Evolutionary conservation across 306 rosid species (phyloP), one percentile per base, ranked within the genome.

Genomic region (Begonia masoniana): DNA sequence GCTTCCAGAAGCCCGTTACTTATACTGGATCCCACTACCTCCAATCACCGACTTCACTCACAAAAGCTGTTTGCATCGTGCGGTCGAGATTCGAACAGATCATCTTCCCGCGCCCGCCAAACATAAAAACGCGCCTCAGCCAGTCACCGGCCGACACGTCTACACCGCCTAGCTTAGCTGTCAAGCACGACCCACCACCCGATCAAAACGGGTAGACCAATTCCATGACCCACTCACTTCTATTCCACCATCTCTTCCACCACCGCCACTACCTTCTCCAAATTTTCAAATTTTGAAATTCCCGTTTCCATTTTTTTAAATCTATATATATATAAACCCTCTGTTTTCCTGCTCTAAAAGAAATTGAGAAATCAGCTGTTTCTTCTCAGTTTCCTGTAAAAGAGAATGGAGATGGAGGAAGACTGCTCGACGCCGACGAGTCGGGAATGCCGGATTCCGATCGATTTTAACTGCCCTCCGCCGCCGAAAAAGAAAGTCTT

Each of bases 401-500:
- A 15, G 47, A 66, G 54, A 51, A 76, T 64, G 78, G 51, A 67
- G 63, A 8, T 13, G 51, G 47, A 64, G 46, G 83, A 76, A 3
- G 82, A 54, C 10, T 86, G 96, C 24, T 36, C 62, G 41, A 86
- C 93, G 4, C 96, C 96, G 9, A 82, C 66, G 84, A 16, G 71
- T 47, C 2, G 70, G 21, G 73, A 80, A 59, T 69, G 68, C 45
- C 74, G 66, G 73, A 82, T 87, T 61, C 88, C 86, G 41, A 61
- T 57, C 12, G 46, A 11, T 16, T 52, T 26, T 10, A 52, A 59
- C 13, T 87, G 88, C 52, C 96, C 88, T 0, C 75, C 95, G 41
- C 82, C 93, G 31, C 94, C 84, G 24, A 75, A 70, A 82, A 87
- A 83, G 80, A 86, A 83, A 60, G 49, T 76, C 11, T 54, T 50